Evolutionary conservation across 1,139 yeast genomes (phyloP).

Genomic region (Suhomyces bokatorum): DNA sequence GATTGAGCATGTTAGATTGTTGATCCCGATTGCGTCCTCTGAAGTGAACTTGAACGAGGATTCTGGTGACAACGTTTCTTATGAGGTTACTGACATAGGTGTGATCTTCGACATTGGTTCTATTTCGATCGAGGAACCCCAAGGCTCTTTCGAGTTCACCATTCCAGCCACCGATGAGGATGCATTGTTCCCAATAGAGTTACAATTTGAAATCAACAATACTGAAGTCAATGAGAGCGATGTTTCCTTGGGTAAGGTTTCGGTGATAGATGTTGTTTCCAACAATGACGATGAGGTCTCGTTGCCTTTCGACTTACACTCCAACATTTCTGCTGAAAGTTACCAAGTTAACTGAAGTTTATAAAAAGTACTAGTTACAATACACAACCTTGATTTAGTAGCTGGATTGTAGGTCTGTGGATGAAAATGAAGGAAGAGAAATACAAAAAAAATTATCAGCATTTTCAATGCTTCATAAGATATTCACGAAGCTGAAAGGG

Average conservation of each 20-base stretch:
- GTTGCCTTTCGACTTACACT: conserved; percentile 71
- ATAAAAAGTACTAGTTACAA: conserved; percentile 28
- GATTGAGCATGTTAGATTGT: conserved; percentile 58
- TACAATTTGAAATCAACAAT: conserved; percentile 45
- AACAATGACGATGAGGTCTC: conserved; percentile 46
- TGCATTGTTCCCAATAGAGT: conserved; percentile 83
- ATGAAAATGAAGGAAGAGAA: background rate
- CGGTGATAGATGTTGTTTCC: conserved; percentile 43
- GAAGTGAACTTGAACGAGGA: conserved; percentile 59
- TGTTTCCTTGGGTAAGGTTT: conserved; percentile 42
- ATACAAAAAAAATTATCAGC: too few species aligned
- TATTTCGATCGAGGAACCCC: conserved; percentile 51
- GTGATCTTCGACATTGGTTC: conserved; percentile 53
- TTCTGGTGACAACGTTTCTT: conserved; percentile 42
- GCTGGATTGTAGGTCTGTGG: background rate
- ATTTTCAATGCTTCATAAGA: too few species aligned
- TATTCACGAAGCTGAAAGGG: too few species aligned
- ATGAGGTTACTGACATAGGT: conserved; percentile 60
- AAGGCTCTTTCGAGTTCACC: conserved; percentile 79
- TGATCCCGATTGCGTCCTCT: conserved; percentile 63
- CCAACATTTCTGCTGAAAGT: conserved; percentile 61
- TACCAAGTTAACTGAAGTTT: conserved; percentile 54
- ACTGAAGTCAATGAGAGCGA: conserved; percentile 42
- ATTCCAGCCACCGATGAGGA: conserved; percentile 80
- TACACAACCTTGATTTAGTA: background rate